These are phyloP conservation scores for Dryas integrifolia DNA, from an alignment of 331 rosid species.

Conservation along the genomic window DNA sequence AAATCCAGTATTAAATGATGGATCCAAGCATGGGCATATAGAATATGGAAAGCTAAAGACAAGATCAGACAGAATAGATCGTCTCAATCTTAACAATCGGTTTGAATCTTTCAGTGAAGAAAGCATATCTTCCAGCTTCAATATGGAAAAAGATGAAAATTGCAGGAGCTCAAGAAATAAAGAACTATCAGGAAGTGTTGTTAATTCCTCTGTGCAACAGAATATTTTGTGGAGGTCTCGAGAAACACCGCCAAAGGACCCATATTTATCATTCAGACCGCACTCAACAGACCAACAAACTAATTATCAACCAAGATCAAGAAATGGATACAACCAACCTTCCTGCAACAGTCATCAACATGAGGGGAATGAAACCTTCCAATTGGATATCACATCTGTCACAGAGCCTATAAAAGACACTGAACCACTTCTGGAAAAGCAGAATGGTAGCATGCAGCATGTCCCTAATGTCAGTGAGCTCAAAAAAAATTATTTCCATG, in stretches of 20 bases:
- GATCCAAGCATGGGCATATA: constrained; percentile 35
- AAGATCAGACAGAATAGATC: constrained; percentile 27
- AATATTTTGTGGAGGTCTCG: constrained; percentile 31
- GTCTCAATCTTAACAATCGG: constrained; percentile 37
- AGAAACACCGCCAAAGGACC: constrained; percentile 38
- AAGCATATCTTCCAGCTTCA: constrained; percentile 39
- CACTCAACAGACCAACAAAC: constrained; percentile 36
- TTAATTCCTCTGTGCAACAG: constrained; percentile 35
- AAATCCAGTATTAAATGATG: constrained; percentile 38
- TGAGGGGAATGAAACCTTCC: constrained; percentile 32
- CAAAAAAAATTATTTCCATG: constrained; percentile 31
- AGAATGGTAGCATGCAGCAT: constrained; percentile 33
- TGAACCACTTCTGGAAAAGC: constrained; percentile 14
- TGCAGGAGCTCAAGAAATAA: constrained; percentile 33
- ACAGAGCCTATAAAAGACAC: constrained; percentile 32
- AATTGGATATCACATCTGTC: constrained; percentile 29
- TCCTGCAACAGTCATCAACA: constrained; percentile 31
- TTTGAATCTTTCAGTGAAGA: constrained; percentile 49
- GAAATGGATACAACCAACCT: constrained; percentile 28
- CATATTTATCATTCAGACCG: constrained; percentile 31
- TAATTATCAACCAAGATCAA: constrained; percentile 31
- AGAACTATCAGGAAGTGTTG: constrained; percentile 34
- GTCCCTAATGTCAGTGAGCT: constrained; percentile 26
- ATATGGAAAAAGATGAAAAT: constrained; percentile 33
- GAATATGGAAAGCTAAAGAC: constrained; percentile 36